A percentile compares a stretch with the other conserved stretches of the same genome.
Conservation (phyloP, 1,284 basidiomycete species). For the Pulveroboletus sp. region DNA sequence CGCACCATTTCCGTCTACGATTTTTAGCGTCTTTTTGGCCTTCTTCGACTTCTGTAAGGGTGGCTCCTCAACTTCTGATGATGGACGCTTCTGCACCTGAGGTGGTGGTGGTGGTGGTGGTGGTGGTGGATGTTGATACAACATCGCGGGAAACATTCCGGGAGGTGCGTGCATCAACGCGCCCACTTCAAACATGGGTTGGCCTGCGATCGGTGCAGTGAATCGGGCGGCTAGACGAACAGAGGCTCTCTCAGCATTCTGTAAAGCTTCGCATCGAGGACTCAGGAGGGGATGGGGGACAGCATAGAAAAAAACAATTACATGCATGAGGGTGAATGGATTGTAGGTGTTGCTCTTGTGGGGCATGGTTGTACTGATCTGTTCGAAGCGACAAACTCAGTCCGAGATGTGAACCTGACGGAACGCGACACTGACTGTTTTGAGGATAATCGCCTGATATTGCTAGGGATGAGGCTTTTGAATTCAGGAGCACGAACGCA, state of each 20-base stretch:
- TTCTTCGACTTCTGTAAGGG: slow-evolving; percentile 44
- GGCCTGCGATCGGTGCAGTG: slow-evolving; percentile 37
- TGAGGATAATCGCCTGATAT: slow-evolving; percentile 33
- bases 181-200: slow-evolving; percentile 38
- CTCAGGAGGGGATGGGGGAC: slow-evolving; percentile 24
- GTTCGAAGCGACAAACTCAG: slow-evolving; percentile 18
- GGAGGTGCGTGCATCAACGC: slow-evolving; percentile 37
- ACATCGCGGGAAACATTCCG: slow-evolving; percentile 34
- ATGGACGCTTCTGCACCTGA: slow-evolving; percentile 40
- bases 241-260: slow-evolving; percentile 53
- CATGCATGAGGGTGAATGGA: slow-evolving; percentile 34
- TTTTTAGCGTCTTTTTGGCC: slow-evolving; percentile 43
- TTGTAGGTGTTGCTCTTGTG: slow-evolving; percentile 38
- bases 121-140: slow-evolving; percentile 32
- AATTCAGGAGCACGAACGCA: slow-evolving; percentile 17
- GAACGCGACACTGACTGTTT: slow-evolving; percentile 34
- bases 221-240: slow-evolving; percentile 57
- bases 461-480: slow-evolving; percentile 27
- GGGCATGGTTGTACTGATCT: slow-evolving; percentile 34
- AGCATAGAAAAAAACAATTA: slow-evolving; percentile 32
- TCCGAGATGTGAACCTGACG: background rate
- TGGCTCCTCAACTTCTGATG: slow-evolving; percentile 39
- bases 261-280: slow-evolving; percentile 43
- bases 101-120: slow-evolving; percentile 32
- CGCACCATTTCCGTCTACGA: slow-evolving; percentile 39